Evolutionary conservation across 2,329 filamentous ascomycete species (phyloP), one percentile per base, ranked within the genome.

Genomic region (Domatiomyces catenatus): DNA sequence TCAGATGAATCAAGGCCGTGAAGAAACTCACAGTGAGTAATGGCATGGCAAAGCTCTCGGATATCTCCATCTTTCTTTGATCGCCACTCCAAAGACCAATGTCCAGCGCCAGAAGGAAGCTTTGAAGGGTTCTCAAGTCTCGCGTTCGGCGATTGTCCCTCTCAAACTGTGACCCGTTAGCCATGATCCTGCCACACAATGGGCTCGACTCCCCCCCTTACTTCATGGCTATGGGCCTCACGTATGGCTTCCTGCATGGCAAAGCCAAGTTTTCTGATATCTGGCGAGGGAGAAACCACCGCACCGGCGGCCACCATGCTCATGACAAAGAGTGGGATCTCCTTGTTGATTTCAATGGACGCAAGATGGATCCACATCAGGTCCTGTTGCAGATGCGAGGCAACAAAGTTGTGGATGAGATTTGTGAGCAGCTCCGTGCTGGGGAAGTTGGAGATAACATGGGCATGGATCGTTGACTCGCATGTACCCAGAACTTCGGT

Each of bases 401-500:
- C 60, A 4, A 69, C 57, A 32, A 63, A 69, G n/a, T 62, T 65
- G 47, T 70, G 67, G 0, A 71, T 60, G 0, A 71, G 54, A 0
- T 62, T 63, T 42, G 69, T 66, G 5, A 71, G 52, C 1, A 70
- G 50, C 28, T 70, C 66, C 0, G 65, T 63, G 0, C 64, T 66
- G 0, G 69, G 69, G 8, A 71, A 70, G 0, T 65, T 69, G 8
- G 66, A 63, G n/a, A 69, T 64, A 71, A 75, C 17, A 74, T 76
- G 19, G 78, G 75, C 47, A 69, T 73, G 52, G 61, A 73, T 64
- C 64, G 73, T 66, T 64, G 74, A 58, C 66, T 66, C 55, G 57
- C 75, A 81, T 3, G 75, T 78, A 47, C 73, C 71, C 36, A 86
- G 19, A 8, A 57, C 47, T 15, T 49, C 22, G 2, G 48, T 43